Conservation (phyloP, 164 flowering plant genomes). For the Nelumbo lutea region DNA sequence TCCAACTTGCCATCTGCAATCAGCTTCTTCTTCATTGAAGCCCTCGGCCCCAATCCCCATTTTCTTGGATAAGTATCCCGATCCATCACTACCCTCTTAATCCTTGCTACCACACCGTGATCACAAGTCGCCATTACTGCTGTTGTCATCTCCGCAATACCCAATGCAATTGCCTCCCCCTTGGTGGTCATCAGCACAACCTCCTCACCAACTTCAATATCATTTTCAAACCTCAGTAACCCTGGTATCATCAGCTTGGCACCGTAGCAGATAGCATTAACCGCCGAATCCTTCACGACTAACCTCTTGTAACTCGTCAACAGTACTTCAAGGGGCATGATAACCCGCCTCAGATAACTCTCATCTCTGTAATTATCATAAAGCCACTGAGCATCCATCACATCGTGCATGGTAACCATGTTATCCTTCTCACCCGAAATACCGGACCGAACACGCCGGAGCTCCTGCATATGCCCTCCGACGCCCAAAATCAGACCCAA, state of each 20-base stretch:
- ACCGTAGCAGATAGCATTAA: constrained; percentile 79
- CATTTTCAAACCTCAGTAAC: constrained; percentile 72
- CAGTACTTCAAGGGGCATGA: constrained; percentile 69
- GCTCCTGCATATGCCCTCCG: constrained; percentile 83
- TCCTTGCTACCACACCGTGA: constrained; percentile 74
- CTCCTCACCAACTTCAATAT: constrained; percentile 65
- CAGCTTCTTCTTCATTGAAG: constrained; percentile 73
- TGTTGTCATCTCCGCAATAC: constrained; percentile 79
- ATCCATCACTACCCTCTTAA: constrained; percentile 86
- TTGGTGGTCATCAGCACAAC: constrained; percentile 78
- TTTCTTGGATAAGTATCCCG: constrained; percentile 79
- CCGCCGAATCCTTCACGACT: constrained; percentile 81
- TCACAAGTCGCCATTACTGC: constrained; percentile 88
- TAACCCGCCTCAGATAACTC: constrained; percentile 54
- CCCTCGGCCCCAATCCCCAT: constrained; percentile 79
- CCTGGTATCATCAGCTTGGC: constrained; percentile 84
- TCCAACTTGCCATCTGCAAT: constrained; percentile 54
- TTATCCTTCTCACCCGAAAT: constrained; percentile 72
- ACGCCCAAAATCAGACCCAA: constrained; percentile 71
- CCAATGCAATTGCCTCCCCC: constrained; percentile 76
- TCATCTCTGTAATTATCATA: constrained; percentile 65
- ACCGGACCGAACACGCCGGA: constrained; percentile 68
- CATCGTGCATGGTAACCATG: constrained; percentile 83
- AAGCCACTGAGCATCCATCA: constrained; percentile 71
- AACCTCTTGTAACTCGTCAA: constrained; percentile 72